Conservation (phyloP, 2,329 filamentous ascomycete genomes). For the Camillea tinctor region DNA sequence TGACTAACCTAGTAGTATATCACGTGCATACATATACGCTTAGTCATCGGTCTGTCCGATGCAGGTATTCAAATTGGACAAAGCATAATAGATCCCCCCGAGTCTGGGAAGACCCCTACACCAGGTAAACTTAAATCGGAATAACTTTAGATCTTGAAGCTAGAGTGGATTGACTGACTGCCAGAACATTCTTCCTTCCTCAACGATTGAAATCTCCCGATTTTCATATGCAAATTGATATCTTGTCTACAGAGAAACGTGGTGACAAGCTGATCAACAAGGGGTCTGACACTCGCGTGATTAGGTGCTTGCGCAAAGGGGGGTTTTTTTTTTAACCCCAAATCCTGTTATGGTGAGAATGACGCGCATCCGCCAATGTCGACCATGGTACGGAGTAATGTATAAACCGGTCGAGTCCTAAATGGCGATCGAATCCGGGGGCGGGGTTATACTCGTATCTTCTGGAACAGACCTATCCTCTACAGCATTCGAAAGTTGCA, state of each 20-base stretch:
- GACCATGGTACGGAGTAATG: background rate
- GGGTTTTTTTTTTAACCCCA: too few relatives aligned
- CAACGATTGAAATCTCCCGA: too few relatives aligned
- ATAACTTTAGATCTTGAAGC: too few relatives aligned
- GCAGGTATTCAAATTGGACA: too few relatives aligned
- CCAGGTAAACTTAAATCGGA: too few relatives aligned
- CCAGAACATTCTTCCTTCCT: too few relatives aligned
- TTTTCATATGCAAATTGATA: too few relatives aligned
- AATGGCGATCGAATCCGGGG: background rate
- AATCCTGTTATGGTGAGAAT: background rate
- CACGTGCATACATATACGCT: slow-evolving; percentile 8
- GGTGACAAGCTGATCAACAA: background rate
- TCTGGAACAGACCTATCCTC: background rate
- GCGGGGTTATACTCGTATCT: background rate
- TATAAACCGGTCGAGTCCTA: too few relatives aligned
- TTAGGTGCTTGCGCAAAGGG: background rate
- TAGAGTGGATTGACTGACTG: too few relatives aligned
- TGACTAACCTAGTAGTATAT: background rate
- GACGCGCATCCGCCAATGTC: background rate
- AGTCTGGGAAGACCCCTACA: too few relatives aligned
- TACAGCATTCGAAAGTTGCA: background rate
- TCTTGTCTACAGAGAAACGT: background rate
- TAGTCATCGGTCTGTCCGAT: too few relatives aligned
- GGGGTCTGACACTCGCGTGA: background rate
- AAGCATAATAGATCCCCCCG: too few relatives aligned